Base-by-base conservation (phyloP, 176 grass and related monocot species). In the Thinopyrum elongatum region DNA sequence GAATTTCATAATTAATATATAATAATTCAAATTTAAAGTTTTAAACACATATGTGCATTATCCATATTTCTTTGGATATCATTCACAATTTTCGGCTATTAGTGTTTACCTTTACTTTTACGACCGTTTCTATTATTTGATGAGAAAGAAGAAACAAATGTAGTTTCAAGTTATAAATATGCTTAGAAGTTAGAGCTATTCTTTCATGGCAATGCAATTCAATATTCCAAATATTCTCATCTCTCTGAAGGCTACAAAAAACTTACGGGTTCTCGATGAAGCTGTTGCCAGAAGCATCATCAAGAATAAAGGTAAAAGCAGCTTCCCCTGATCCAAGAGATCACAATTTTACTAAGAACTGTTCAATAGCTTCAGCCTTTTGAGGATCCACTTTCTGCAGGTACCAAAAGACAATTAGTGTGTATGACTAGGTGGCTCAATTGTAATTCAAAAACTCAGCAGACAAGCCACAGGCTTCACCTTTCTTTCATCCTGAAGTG, bases 231-330 rank as follows among this genome's bases (percentile, higher is more conserved):
- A 0, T 11, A 41, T 36, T 74, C 0, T 9, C 28, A 65, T 82
- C 4, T 77, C 19, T 79, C 15, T 1, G 4, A 79, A 26, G 39
- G 31, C 39, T 34, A 62, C 10, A 73, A 78, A n/a, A 68, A 42
- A 81, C 97, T 92, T 91, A 98, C 94, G 82, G 92, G 31, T 98
- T 95, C 76, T 95, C 97, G 83, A 98, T 89, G 29, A 91, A 98
- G 90, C 97, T 98, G 80, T 98, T 98, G 82, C 97, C 90, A 70
- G 97, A 41, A 84, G 97, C 90, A 87, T 98, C 97, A 73, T 98
- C 97, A 77, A 98, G 93, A 76, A 94, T 83, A 79, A 98, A 92
- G 53, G 92, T 94, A 85, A 95, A 98, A 84, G 84, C 55, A 28
- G 81, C 77, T 80, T 94, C 83, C 91, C 90, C 93, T 58, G 90